Conservation (phyloP, 2,329 filamentous ascomycete genomes). For the Sporothrix sp. region DNA sequence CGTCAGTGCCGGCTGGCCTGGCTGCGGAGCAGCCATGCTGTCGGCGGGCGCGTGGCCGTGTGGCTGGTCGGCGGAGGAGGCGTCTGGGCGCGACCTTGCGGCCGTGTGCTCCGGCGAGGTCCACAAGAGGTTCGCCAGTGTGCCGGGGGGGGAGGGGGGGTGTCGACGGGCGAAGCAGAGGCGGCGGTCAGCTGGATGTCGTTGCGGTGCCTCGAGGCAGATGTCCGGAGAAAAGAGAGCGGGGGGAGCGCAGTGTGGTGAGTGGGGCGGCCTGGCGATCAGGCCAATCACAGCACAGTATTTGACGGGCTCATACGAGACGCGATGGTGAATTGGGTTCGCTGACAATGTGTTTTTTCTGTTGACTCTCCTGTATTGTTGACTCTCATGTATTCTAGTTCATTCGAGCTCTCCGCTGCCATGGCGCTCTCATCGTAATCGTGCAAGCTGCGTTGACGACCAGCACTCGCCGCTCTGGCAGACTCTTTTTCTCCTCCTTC, state of each 20-base stretch:
- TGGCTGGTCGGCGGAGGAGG: not conserved
- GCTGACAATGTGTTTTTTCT: too few relatives aligned
- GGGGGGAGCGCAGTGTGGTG: conserved; percentile 1
- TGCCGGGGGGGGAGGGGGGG: not conserved
- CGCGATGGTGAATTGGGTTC: too few relatives aligned
- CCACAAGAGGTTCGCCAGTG: conserved; percentile 16
- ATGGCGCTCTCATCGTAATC: too few relatives aligned
- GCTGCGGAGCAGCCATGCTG: conserved; percentile 21
- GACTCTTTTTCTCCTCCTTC: too few relatives aligned
- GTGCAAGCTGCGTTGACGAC: too few relatives aligned
- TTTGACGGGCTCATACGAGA: not conserved
- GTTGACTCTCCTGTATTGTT: too few relatives aligned
- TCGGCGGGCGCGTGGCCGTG: conserved; percentile 4
- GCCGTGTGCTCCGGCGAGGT: conserved; percentile 10
- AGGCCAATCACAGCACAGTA: not conserved
- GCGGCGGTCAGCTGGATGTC: too few relatives aligned
- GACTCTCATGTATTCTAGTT: too few relatives aligned
- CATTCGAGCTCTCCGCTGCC: too few relatives aligned
- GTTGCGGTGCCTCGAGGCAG: too few relatives aligned
- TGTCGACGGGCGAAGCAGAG: not conserved
- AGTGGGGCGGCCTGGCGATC: not conserved
- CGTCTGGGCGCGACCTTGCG: not conserved
- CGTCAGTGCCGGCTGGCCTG: conserved; percentile 42
- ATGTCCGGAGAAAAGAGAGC: not conserved
- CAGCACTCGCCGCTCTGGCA: too few relatives aligned